A percentile compares a stretch with the other conserved stretches of the same genome.
Evolutionary conservation across 2,329 filamentous ascomycete genomes (phyloP).

Genomic region (Neonectria hederae): DNA sequence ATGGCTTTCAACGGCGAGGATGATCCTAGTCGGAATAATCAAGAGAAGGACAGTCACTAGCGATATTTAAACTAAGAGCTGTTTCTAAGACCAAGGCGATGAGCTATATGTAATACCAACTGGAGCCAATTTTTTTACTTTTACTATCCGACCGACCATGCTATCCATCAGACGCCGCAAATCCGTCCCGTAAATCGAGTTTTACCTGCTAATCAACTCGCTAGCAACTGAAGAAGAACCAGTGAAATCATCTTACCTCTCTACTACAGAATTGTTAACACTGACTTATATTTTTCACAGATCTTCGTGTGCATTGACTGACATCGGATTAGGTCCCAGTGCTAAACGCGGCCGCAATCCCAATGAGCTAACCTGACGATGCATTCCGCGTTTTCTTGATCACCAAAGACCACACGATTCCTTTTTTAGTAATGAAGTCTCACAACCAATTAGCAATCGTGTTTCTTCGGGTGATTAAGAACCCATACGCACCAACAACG

Average conservation of each 20-base stretch:
- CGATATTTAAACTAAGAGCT: not conserved
- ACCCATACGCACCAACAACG: too few relatives aligned
- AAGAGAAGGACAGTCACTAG: conserved; percentile 17
- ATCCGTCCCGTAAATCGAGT: too few relatives aligned
- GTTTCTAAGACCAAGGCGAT: not conserved
- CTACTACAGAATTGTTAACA: too few relatives aligned
- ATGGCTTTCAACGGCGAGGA: conserved; percentile 1
- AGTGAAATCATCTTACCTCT: not conserved
- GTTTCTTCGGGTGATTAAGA: too few relatives aligned
- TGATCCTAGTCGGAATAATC: not conserved
- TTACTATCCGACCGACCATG: not conserved
- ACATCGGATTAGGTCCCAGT: not conserved
- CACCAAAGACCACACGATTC: not conserved
- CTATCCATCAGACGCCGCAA: too few relatives aligned
- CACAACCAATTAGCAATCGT: too few relatives aligned
- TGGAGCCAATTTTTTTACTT: not conserved
- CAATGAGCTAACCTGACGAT: not conserved
- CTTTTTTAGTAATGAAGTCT: not conserved
- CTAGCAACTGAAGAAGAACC: not conserved
- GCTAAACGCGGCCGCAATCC: conserved; percentile 4
- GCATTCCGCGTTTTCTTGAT: not conserved
- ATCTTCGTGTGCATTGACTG: not conserved
- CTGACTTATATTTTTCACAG: too few relatives aligned
- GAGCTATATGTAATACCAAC: not conserved
- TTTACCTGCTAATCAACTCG: not conserved